Base-by-base conservation (phyloP, 768 basidiomycete species). In the Serendipita sp. region DNA sequence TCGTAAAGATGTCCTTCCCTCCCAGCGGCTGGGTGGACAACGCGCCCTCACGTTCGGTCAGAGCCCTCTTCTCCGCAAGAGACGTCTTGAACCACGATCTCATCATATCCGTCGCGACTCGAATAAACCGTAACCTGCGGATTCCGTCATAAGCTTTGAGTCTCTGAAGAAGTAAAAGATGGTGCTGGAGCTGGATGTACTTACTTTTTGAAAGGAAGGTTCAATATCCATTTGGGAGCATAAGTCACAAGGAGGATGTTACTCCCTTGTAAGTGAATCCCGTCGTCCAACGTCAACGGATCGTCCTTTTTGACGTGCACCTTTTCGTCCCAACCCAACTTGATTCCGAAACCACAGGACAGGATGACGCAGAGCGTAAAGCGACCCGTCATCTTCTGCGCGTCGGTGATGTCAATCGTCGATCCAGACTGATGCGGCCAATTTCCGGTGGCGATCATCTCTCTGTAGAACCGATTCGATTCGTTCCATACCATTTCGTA, bases 321-420 rank as follows among this genome's bases (percentile, higher is more conserved):
- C 41, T 65, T 36, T 13, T 78, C 78, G 2, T 76, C 76, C 78
- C 64, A 68, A 4, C 46, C 34, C 44, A 60, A 66, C 3, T 46
- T 28, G 35, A 69, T 34, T 28, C 70, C 70, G 41, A 70, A 69
- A 4, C 69, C 69, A 52, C 66, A 69, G n/a, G 68, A 58, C 15
- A 68, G 60, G 51, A 68, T 70, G 3, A 68, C 66, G 36, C 68
- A 66, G 23, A 69, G 47, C 3, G 68, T 68, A 10, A 68, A 30
- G 54, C 67, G 69, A 13, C 64, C 64, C 16, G 70, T 69, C 62
- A 66, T 67, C 10, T 58, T 38, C 56, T 70, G 70, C 32, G 66
- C 64, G 16, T 63, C 44, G 13, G 44, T 15, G 32, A 68, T 48
- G 2, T 44, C 34, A 4, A 70, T 52, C 1, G 46, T 41, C 34